Base-by-base conservation (phyloP, 192 early-diverging fungal species). In the Kickxella alabastrina region DNA sequence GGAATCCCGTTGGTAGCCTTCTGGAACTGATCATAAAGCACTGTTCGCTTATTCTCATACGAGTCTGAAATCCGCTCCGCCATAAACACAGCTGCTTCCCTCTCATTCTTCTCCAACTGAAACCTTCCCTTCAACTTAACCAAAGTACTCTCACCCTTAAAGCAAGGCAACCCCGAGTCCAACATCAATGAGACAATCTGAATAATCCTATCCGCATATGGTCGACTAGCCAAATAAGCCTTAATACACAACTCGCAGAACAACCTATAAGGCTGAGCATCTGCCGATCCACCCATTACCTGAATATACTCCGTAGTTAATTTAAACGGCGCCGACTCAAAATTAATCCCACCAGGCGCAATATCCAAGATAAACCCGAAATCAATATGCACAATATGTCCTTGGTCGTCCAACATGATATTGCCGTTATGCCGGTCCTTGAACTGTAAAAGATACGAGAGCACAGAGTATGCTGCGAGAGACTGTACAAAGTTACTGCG, bases 371-470 rank as follows among this genome's bases (percentile, higher is more conserved):
- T 95, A 64, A 98, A 99, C 13, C 97, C 97, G 60, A 99, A 99
- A 69, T 99, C 95, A 52, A 99, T 97, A 72, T 99, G 97, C 60
- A 99, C 79, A 22, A 98, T 86, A 64, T 99, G 93, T 0, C 97
- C 97, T 50, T 90, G 79, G 49, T 91, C 84, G 52, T 99, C 97
- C 50, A 98, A 82, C 97, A 99, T 98, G 57, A 99, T 97, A 76
- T 98, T 98, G 42, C 95, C 95, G 73, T 98, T 98, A 68, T 98
- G 95, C 19, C 96, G 81, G 79, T 99, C 97, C 70, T 98, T 98
- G 77, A 99, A 91, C 65, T 98, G 95, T 21, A 99, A 78, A 50
- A 99, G 38, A 69, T 91, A 99, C 43, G 92, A 82, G 12, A 98
- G 84, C 19, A 99, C 82, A 21, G 92, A 95, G 72, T 98, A 99